A percentile compares a stretch with the other conserved stretches of the same genome.
phyloP scores from a whole-genome alignment of 2,329 filamentous ascomycete genomes.

The Exophiala xenobiotica region DNA sequence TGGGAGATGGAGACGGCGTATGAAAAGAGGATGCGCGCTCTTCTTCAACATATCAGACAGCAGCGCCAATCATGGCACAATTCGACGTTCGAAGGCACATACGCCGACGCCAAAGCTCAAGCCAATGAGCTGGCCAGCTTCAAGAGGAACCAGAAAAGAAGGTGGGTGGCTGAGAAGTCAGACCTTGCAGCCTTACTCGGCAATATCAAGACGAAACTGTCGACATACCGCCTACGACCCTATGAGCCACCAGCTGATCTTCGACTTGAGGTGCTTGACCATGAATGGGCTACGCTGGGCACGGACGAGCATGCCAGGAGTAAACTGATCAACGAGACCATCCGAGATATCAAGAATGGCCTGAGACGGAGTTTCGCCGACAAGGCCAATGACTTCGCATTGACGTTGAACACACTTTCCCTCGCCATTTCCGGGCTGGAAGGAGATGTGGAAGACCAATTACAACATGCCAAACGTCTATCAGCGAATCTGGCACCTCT shows the following conservation, averaged over 20 bases:
- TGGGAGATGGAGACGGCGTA: constrained; percentile 99
- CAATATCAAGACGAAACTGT: constrained; percentile 98
- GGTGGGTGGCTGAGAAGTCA: constrained; percentile 97
- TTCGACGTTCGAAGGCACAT: constrained; percentile 85
- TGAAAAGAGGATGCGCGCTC: constrained; percentile 82
- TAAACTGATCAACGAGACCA: constrained; percentile 95
- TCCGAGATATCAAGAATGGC: constrained; percentile 96
- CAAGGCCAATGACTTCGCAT: constrained; percentile 96
- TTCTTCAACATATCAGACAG: constrained; percentile 70
- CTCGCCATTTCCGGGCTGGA: constrained; percentile 95
- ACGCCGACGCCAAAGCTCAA: constrained; percentile 87
- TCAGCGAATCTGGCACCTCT: constrained; percentile 83
- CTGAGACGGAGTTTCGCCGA: constrained; percentile 91
- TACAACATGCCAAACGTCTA: constrained; percentile 80
- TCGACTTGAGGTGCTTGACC: constrained; percentile 76
- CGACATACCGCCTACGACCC: constrained; percentile 85
- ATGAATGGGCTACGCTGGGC: constrained; percentile 76
- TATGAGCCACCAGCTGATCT: constrained; percentile 88
- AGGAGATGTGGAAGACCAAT: constrained; percentile 92
- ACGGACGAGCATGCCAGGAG: constrained; percentile 83
- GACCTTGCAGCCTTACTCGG: constrained; percentile 89
- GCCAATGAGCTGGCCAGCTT: constrained; percentile 79
- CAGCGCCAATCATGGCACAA: constrained; percentile 76
- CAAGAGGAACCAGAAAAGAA: constrained; percentile 85
- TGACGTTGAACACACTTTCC: constrained; percentile 92